These are phyloP conservation scores for Suhomyces kunorum DNA, from an alignment of 1,139 yeast species.

Conservation along the genomic window DNA sequence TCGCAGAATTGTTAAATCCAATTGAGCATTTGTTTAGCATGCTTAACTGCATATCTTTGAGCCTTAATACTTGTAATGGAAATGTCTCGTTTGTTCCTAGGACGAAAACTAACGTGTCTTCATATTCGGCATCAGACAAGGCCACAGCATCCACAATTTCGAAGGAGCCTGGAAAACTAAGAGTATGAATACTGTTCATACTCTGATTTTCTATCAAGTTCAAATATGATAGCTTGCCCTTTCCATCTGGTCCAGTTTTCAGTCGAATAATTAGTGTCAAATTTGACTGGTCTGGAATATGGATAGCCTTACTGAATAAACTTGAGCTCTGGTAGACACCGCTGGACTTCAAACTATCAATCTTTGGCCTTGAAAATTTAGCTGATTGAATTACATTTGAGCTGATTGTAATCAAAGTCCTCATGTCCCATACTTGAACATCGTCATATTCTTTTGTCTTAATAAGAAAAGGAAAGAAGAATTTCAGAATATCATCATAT, in stretches of 20 bases:
- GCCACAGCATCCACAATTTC: conserved; percentile 26
- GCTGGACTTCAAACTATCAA: neutral
- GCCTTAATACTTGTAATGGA: conserved; percentile 4
- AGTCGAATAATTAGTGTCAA: conserved; percentile 22
- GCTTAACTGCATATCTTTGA: conserved; percentile 5
- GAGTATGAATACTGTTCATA: conserved; percentile 17
- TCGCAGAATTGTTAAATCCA: neutral
- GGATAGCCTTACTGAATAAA: conserved; percentile 1
- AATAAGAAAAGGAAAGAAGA: neutral
- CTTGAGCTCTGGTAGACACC: neutral
- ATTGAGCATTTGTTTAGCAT: neutral
- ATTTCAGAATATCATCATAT: conserved; percentile 2
- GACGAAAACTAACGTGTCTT: conserved; percentile 6
- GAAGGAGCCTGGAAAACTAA: conserved; percentile 2
- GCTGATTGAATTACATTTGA: neutral
- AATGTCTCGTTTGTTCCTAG: conserved; percentile 4
- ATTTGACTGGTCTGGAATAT: conserved; percentile 7
- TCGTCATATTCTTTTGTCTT: neutral
- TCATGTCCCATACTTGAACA: neutral
- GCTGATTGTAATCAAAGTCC: neutral
- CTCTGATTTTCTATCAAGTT: conserved; percentile 20
- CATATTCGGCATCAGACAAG: conserved; percentile 2
- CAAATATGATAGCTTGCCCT: conserved; percentile 19
- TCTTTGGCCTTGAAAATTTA: neutral
- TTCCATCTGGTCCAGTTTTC: conserved; percentile 19